Conservation (phyloP, 208 protist species). For the Trypanosoma mega region DNA sequence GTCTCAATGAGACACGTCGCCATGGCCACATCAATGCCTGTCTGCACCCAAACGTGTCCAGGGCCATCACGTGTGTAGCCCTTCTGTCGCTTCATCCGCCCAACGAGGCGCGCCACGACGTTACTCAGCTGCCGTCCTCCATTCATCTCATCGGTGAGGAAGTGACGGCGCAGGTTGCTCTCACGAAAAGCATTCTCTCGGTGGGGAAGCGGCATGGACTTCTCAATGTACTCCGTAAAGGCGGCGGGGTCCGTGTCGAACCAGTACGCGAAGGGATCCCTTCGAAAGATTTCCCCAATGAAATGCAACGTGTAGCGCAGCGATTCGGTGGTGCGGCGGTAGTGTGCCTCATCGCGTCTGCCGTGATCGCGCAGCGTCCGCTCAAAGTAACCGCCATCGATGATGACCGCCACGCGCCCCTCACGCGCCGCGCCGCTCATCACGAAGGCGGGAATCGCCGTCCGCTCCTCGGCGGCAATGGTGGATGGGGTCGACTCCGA, state of each 20-base stretch:
- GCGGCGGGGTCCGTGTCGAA: slow-evolving; percentile 80
- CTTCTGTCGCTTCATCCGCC: slow-evolving; percentile 77
- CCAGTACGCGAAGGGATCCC: slow-evolving; percentile 76
- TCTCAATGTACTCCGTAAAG: slow-evolving; percentile 79
- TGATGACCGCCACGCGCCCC: slow-evolving; percentile 68
- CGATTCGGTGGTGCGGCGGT: slow-evolving; percentile 42
- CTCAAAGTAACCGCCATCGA: slow-evolving; percentile 89
- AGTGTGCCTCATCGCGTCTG: slow-evolving; percentile 46
- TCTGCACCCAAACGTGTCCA: slow-evolving; percentile 81
- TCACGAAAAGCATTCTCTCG: slow-evolving; percentile 60
- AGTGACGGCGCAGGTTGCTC: slow-evolving; percentile 45
- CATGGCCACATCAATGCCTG: slow-evolving; percentile 82
- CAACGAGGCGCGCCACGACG: slow-evolving; percentile 78
- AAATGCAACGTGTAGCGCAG: slow-evolving; percentile 70
- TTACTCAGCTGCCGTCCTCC: slow-evolving; percentile 60
- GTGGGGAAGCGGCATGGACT: slow-evolving; percentile 64
- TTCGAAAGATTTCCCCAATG: slow-evolving; percentile 80
- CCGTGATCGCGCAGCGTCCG: slow-evolving; percentile 47
- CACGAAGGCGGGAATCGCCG: slow-evolving; percentile 42
- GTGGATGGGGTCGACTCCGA: not conserved
- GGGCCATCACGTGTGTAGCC: slow-evolving; percentile 72
- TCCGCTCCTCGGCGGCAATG: not conserved
- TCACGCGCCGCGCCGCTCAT: slow-evolving; percentile 27
- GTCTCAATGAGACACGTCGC: slow-evolving; percentile 76
- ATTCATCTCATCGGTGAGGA: slow-evolving; percentile 84